These are phyloP conservation scores for Starmerella stigmatis DNA, from an alignment of 805 yeast genomes.

Conservation along the genomic window DNA sequence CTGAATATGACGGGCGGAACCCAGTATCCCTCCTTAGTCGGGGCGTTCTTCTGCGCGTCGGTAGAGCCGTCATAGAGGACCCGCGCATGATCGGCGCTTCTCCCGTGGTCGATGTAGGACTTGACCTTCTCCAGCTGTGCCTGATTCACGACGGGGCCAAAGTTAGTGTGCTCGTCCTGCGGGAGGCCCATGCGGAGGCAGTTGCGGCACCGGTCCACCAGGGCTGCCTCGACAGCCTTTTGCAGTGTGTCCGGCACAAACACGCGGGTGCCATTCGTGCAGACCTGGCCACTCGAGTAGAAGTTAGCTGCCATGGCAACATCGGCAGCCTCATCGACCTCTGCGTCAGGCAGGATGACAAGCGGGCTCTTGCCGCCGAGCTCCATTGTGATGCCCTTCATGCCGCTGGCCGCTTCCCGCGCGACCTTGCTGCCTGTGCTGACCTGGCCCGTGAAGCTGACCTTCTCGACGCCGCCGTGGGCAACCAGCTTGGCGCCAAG, in stretches of 20 bases:
- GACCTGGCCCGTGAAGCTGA: slow-evolving; percentile 90
- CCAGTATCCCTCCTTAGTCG: slow-evolving; percentile 44
- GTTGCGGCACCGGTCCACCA: slow-evolving; percentile 41
- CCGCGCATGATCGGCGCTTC: slow-evolving; percentile 72
- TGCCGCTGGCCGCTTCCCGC: slow-evolving; percentile 53
- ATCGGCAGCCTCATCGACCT: slow-evolving; percentile 58
- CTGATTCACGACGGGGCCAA: slow-evolving; percentile 80
- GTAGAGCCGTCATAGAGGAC: slow-evolving; percentile 69
- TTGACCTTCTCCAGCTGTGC: slow-evolving; percentile 63
- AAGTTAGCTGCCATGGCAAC: slow-evolving; percentile 68
- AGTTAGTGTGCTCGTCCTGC: slow-evolving; percentile 57
- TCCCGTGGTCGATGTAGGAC: slow-evolving; percentile 61
- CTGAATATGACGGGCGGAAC: slow-evolving; percentile 65
- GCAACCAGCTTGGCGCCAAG: slow-evolving; percentile 53
- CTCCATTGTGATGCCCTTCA: slow-evolving; percentile 82
- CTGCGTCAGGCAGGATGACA: slow-evolving; percentile 73
- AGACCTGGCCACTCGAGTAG: slow-evolving; percentile 87
- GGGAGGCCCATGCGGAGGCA: slow-evolving; percentile 67
- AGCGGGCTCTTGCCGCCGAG: slow-evolving; percentile 92
- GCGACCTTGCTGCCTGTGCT: slow-evolving; percentile 72
- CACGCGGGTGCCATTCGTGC: slow-evolving; percentile 84
- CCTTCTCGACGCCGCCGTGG: slow-evolving; percentile 59
- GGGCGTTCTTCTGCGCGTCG: slow-evolving; percentile 26
- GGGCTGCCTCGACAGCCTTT: slow-evolving; percentile 53
- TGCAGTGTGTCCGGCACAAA: slow-evolving; percentile 73